These are phyloP conservation scores for Corniculantispora saksenae DNA, from an alignment of 2,329 filamentous ascomycete species.

Conservation along the genomic window DNA sequence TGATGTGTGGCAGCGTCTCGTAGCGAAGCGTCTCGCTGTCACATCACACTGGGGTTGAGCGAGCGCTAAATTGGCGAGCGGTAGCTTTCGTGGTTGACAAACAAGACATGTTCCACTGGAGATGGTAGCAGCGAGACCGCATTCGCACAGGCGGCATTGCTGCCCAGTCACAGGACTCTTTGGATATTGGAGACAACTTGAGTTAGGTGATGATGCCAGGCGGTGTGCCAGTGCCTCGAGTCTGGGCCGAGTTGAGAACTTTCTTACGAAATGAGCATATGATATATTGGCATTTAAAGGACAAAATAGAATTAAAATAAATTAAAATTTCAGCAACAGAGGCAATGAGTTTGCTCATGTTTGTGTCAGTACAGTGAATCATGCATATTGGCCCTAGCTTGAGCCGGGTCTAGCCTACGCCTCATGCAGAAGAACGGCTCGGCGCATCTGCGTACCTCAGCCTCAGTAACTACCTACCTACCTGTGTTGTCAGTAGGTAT, in stretches of 20 bases:
- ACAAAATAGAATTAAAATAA: neutral
- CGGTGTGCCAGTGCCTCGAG: no score
- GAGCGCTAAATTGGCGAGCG: neutral
- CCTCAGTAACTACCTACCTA: no score
- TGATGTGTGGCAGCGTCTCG: neutral
- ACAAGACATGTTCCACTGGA: neutral
- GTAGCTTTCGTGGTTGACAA: neutral
- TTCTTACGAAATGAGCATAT: no score
- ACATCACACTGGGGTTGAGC: neutral
- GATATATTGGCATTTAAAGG: no score
- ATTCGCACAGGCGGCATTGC: neutral
- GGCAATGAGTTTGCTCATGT: neutral
- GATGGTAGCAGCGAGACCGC: neutral
- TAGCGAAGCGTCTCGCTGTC: neutral
- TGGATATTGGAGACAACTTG: no score
- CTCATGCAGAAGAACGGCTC: no score
- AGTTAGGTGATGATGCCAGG: no score
- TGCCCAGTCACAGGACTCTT: no score
- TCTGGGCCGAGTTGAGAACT: no score
- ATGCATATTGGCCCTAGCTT: neutral
- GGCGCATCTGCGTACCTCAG: no score
- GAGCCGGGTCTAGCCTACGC: neutral
- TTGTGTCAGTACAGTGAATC: neutral
- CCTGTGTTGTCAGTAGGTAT: no score
- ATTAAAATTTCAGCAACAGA: neutral